Conservation (phyloP, 352 stramenopile species). For the Phytophthora niederhauseri region DNA sequence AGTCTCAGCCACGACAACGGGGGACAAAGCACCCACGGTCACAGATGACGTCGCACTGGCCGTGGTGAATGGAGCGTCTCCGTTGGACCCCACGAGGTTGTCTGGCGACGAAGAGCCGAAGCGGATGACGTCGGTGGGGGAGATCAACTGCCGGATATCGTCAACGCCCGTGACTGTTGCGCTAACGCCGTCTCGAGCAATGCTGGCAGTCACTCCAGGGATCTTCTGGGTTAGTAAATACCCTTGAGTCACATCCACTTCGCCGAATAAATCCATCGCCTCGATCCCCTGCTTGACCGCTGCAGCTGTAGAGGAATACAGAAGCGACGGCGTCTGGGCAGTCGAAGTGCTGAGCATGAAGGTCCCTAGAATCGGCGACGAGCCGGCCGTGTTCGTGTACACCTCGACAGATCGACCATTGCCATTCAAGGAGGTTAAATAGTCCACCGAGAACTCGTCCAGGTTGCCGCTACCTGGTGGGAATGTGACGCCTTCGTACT, state of each 20-base stretch:
- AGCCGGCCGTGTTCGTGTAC: slow-evolving; percentile 56
- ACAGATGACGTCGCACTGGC: slow-evolving; percentile 57
- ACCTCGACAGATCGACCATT: slow-evolving; percentile 59
- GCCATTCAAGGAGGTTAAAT: slow-evolving; percentile 38
- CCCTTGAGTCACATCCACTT: slow-evolving; percentile 65
- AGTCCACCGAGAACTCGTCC: slow-evolving; percentile 47
- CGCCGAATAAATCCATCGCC: slow-evolving; percentile 71
- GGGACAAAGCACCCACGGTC: slow-evolving; percentile 33
- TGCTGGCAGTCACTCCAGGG: slow-evolving; percentile 52
- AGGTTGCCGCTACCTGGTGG: slow-evolving; percentile 81
- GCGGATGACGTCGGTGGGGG: slow-evolving; percentile 67
- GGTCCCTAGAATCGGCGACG: slow-evolving; percentile 49
- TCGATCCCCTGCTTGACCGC: slow-evolving; percentile 76
- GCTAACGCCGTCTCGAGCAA: slow-evolving; percentile 53
- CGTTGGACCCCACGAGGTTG: slow-evolving; percentile 63
- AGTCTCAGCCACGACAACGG: slow-evolving; percentile 43
- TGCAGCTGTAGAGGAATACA: slow-evolving; percentile 62
- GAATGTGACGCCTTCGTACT: slow-evolving; percentile 76
- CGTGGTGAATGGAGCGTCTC: slow-evolving; percentile 62
- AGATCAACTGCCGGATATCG: slow-evolving; percentile 69
- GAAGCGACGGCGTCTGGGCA: slow-evolving; percentile 51
- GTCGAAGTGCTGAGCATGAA: slow-evolving; percentile 56
- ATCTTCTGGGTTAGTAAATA: slow-evolving; percentile 62
- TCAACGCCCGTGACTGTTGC: slow-evolving; percentile 52
- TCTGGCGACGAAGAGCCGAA: slow-evolving; percentile 49